Base-by-base conservation (phyloP, 2,329 filamentous ascomycete species). In the Fusarium chaquense region DNA sequence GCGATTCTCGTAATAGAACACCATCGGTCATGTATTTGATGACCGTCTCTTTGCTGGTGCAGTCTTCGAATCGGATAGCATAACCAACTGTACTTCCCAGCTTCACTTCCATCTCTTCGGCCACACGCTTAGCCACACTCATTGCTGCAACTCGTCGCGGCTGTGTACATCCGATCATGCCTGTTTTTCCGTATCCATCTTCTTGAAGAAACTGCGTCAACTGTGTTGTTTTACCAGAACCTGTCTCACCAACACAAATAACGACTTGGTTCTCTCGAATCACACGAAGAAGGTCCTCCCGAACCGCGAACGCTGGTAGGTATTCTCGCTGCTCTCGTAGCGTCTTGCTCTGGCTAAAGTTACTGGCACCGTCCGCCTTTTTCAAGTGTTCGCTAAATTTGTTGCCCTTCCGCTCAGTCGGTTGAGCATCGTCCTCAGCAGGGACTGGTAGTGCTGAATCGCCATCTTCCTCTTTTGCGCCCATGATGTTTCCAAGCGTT, bases 11-110 rank as follows among this genome's bases (percentile, higher is more conserved):
- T 33, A 99, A 86, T 45, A 99, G 83, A 24, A 99, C 93, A 83
- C 96, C 96, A 76, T 99, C 97, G 0, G 96, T 99, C 94, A 99
- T 98, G 80, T 99, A 99, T 81, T 99, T 99, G 82, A 99, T 98
- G 63, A 91, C 86, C 0, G 96, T 99, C 61, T 98, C 92, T 72
- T 94, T 93, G 83, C 93, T 97, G 2, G 96, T 99, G 79, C 94
- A 98, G 78, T 99, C 97, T 78, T 99, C 96, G 75, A 99, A 99
- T 56, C 96, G 94, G 77, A 99, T 99, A 1, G 96, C 94, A 79
- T 99, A 99, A 32, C 96, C 96, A 38, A 99, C 97, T 1, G 91
- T 87, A 59, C 91, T 90, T 50, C 96, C 96, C 12, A 99, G 84
- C 59, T 91, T 91, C 45, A 97, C 94, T 73, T 97, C 93, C 97